These are phyloP conservation scores for Baudoinia panamericana DNA, from an alignment of 495 filamentous ascomycete genomes.

Conservation along the genomic window DNA sequence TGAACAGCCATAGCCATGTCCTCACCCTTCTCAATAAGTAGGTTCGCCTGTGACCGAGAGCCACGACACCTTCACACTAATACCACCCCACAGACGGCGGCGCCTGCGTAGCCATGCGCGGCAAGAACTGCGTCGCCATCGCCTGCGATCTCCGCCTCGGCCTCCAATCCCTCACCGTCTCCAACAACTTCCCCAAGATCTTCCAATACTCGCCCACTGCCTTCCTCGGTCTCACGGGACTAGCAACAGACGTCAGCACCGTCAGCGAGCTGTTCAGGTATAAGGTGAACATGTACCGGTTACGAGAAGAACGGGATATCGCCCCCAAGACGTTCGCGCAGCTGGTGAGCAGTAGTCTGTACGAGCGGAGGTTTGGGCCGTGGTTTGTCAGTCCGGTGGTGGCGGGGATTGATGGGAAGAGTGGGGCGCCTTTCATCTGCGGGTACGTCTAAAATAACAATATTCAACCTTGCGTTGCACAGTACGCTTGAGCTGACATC, in stretches of 20 bases:
- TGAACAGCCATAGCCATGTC: conserved; percentile 25
- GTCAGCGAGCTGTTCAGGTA: conserved; percentile 96
- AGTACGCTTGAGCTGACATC: no score
- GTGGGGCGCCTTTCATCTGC: conserved; percentile 90
- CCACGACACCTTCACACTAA: conserved; percentile 10
- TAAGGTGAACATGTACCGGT: conserved; percentile 99
- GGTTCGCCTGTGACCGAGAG: conserved; percentile 21
- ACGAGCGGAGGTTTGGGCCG: conserved; percentile 90
- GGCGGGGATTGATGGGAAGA: conserved; percentile 84
- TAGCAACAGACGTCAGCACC: conserved; percentile 89
- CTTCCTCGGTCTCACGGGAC: conserved; percentile 91
- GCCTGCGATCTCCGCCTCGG: conserved; percentile 97
- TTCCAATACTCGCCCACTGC: conserved; percentile 86
- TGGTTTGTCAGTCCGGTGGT: conserved; percentile 92
- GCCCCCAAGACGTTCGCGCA: conserved; percentile 89
- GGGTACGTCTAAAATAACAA: conserved; percentile 32
- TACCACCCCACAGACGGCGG: conserved; percentile 58
- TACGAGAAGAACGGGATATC: conserved; percentile 94
- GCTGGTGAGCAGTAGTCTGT: conserved; percentile 76
- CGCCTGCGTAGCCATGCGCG: conserved; percentile 94
- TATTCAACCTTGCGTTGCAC: not conserved
- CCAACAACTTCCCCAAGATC: conserved; percentile 99
- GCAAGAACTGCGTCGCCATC: conserved; percentile 98
- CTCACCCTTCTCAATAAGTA: conserved; percentile 73
- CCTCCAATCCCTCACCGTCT: conserved; percentile 89